Evolutionary conservation across 441 rosid species (phyloP).

Genomic region (Syzygium malaccense): DNA sequence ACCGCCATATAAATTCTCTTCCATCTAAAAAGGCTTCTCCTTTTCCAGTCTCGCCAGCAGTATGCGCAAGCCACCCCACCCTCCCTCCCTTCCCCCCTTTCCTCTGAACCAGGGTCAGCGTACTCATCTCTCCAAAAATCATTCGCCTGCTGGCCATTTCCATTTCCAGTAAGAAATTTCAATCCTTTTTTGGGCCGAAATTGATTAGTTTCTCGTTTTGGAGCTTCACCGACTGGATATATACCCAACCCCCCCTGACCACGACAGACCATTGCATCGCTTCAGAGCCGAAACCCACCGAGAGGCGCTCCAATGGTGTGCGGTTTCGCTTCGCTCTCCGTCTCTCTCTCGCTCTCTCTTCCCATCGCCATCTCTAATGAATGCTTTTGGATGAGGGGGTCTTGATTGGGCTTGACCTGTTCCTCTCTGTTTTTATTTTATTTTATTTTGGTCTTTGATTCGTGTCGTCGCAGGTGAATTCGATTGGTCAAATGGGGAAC

Average conservation of each 20-base stretch:
- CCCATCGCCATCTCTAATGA: not conserved
- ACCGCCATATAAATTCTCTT: not conserved
- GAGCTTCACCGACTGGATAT: not conserved
- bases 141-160: not conserved
- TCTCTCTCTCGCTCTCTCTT: not conserved
- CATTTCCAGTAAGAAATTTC: not conserved
- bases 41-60: not conserved
- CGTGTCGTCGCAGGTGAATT: constrained; percentile 23
- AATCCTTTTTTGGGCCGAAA: not conserved
- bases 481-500: constrained; percentile 20
- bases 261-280: not conserved
- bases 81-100: no score
- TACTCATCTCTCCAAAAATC: not conserved
- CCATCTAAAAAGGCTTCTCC: not conserved
- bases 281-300: not conserved
- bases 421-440: not conserved
- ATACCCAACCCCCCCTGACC: not conserved
- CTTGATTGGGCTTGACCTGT: not conserved
- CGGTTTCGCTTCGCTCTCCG: not conserved
- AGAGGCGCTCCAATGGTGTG: not conserved
- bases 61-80: no score
- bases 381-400: not conserved
- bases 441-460: not conserved
- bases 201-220: not conserved
- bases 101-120: not conserved